These are phyloP conservation scores for Sungouiozyma intestinalis DNA, from an alignment of 805 yeast genomes.

Conservation along the genomic window DNA sequence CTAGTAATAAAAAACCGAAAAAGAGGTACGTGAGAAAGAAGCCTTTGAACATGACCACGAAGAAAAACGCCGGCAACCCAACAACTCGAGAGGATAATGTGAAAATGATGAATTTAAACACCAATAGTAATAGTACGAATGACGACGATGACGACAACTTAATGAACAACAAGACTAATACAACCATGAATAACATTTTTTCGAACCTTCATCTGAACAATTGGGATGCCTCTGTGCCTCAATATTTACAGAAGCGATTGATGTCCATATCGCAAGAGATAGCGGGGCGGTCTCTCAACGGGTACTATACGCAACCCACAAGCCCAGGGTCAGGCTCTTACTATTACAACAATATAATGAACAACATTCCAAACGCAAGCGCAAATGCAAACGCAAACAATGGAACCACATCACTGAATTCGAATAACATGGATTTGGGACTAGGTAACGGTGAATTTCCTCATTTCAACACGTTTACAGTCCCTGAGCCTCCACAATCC, in stretches of 20 bases:
- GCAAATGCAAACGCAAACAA: conserved; percentile 3
- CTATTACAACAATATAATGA: conserved; percentile 1
- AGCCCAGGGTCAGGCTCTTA: conserved; percentile 20
- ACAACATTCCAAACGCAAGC: neutral
- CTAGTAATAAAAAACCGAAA: conserved; percentile 6
- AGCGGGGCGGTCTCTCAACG: conserved; percentile 17
- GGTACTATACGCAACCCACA: conserved; percentile 26
- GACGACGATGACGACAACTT: neutral
- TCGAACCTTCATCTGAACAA: conserved; percentile 1
- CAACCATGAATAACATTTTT: conserved; percentile 2
- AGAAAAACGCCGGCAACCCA: neutral
- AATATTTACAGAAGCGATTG: conserved; percentile 19
- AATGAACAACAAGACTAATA: conserved; percentile 2
- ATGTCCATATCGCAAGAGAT: conserved; percentile 20
- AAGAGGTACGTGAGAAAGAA: conserved; percentile 7
- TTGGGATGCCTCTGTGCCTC: conserved; percentile 20
- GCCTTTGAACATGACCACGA: neutral
- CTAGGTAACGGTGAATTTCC: neutral
- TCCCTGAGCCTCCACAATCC: neutral
- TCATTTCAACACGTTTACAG: conserved; percentile 2
- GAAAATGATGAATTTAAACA: neutral
- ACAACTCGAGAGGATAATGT: neutral
- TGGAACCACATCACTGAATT: neutral
- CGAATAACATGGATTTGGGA: conserved; percentile 3
- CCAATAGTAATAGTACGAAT: conserved; percentile 1